Conservation (phyloP, 228 moss, liverwort and hornwort species). For the Sphagnum fallax region DNA sequence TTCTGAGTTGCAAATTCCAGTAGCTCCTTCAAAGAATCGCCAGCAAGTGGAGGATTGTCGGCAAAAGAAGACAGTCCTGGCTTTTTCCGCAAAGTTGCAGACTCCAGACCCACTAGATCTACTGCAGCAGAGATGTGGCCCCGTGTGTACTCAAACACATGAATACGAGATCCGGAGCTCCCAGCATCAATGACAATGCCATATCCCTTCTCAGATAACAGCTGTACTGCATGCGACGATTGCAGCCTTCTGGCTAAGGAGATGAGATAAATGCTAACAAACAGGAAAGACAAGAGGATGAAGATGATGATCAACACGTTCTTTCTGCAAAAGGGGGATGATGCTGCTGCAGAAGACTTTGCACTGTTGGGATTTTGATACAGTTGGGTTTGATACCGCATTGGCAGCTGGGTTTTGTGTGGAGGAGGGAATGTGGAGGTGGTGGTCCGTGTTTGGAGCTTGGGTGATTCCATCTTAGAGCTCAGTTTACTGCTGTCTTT, state of each 20-base stretch:
- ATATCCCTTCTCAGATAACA: conserved; percentile 28
- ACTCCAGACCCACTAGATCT: conserved; percentile 57
- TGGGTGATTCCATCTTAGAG: conserved; percentile 56
- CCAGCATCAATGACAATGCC: conserved; percentile 85
- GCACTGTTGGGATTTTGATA: conserved; percentile 34
- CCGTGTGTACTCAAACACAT: conserved; percentile 62
- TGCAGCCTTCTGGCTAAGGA: conserved; percentile 63
- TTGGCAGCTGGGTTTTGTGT: conserved; percentile 96
- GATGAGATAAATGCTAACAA: conserved; percentile 51
- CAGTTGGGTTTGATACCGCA: conserved; percentile 76
- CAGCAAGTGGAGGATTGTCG: conserved; percentile 59
- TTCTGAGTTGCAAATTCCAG: conserved; percentile 75
- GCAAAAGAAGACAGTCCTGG: conserved; percentile 85
- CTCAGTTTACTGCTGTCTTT: conserved; percentile 8
- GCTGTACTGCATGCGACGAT: conserved; percentile 39
- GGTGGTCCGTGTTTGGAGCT: conserved; percentile 65
- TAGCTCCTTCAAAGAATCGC: conserved; percentile 60
- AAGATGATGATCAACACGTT: conserved; percentile 40
- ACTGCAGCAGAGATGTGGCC: conserved; percentile 37
- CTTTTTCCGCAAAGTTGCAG: conserved; percentile 51
- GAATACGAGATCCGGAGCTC: conserved; percentile 87
- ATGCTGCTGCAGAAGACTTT: conserved; percentile 14
- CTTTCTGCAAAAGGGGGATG: conserved; percentile 19
- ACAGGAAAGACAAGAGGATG: conserved; percentile 50
- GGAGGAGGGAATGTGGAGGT: conserved; percentile 76